These are phyloP conservation scores for Argentina anserina DNA, from an alignment of 306 rosid genomes.

Conservation along the genomic window DNA sequence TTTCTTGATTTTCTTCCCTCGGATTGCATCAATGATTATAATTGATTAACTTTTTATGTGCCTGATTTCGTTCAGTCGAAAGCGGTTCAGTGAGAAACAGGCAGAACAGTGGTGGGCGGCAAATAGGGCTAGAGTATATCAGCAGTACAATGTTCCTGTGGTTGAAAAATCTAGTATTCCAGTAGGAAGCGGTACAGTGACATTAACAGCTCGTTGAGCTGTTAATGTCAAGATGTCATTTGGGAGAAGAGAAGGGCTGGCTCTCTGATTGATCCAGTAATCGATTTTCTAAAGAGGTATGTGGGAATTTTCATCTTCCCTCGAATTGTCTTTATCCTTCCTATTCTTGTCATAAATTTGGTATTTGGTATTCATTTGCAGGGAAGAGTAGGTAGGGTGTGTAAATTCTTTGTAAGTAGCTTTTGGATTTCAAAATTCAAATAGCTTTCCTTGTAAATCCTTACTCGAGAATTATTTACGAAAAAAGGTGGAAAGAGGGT, in stretches of 20 bases:
- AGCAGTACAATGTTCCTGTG: constrained; percentile 60
- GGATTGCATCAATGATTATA: not conserved
- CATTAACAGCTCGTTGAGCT: constrained; percentile 51
- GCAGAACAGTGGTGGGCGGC: constrained; percentile 86
- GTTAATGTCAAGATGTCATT: constrained; percentile 23
- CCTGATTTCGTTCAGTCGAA: constrained; percentile 49
- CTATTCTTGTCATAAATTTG: constrained; percentile 12
- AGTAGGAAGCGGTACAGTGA: too few species aligned
- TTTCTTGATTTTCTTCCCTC: not conserved
- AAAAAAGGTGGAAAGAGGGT: not conserved
- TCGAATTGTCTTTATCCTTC: constrained; percentile 5
- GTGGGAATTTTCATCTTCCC: constrained; percentile 6
- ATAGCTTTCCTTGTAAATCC: constrained; percentile 19
- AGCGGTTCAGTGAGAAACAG: constrained; percentile 77
- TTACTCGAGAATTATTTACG: not conserved
- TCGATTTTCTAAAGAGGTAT: constrained; percentile 10
- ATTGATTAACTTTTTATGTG: not conserved
- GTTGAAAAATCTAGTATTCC: constrained; percentile 57
- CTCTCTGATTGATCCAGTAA: constrained; percentile 3
- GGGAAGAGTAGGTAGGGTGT: constrained; percentile 20
- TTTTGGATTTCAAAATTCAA: constrained; percentile 4
- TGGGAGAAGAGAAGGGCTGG: constrained; percentile 14
- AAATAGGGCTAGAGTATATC: constrained; percentile 63
- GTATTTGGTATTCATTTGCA: not conserved
- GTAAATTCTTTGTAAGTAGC: constrained; percentile 32